Evolutionary conservation across 192 early-diverging fungal species (phyloP).

Genomic region (Spinellus fusiger): DNA sequence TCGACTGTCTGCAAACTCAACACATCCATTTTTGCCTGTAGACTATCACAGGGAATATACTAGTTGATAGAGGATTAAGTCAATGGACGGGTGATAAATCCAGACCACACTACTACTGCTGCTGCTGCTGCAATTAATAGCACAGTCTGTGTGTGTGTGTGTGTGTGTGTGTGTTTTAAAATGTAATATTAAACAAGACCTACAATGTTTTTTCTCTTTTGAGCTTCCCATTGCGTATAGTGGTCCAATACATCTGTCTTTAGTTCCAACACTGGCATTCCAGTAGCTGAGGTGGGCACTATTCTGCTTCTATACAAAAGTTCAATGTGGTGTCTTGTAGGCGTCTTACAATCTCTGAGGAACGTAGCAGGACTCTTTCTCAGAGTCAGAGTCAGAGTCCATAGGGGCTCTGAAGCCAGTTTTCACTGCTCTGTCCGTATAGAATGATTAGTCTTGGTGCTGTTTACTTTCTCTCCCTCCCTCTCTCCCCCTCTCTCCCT

Average conservation of each 20-base stretch:
- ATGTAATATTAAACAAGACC: neutral
- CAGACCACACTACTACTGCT: no score
- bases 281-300: no score
- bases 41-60: neutral
- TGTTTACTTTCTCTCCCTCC: no score
- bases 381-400: slow-evolving; percentile 8
- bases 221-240: neutral
- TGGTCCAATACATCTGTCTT: neutral
- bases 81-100: no score
- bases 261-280: neutral
- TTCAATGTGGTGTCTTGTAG: no score
- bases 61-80: no score
- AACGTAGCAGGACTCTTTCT: neutral
- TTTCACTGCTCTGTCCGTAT: neutral
- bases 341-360: neutral
- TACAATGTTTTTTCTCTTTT: neutral
- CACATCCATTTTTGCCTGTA: neutral
- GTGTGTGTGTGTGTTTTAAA: neutral
- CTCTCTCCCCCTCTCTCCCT: no score
- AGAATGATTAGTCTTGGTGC: neutral
- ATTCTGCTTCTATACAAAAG: no score
- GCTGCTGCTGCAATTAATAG: no score
- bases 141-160: no score
- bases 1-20: neutral
- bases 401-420: neutral